Percentiles rank a stretch among this genome's conserved stretches.
These are phyloP conservation scores for Triticum turgidum DNA, from an alignment of 176 grass and related monocot genomes.

Conservation along the genomic window DNA sequence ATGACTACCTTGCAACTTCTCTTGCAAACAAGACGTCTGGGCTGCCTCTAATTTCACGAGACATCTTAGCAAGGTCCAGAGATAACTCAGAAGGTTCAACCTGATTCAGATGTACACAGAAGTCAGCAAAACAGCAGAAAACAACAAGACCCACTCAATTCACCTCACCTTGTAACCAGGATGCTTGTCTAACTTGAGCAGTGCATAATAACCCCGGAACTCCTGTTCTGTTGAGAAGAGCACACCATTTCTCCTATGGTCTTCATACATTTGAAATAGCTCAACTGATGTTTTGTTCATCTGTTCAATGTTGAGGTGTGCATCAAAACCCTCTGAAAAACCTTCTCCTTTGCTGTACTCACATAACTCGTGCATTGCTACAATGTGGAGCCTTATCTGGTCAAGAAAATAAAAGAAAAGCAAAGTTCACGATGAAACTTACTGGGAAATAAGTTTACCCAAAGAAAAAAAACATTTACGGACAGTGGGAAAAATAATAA, in stretches of 20 bases:
- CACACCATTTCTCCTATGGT: constrained; percentile 84
- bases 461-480: constrained; percentile 10
- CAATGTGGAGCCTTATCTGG: constrained; percentile 92
- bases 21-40: constrained; percentile 83
- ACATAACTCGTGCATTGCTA: constrained; percentile 94
- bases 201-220: constrained; percentile 95
- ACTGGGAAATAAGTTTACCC: not conserved
- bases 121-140: constrained; percentile 37
- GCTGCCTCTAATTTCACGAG: constrained; percentile 70
- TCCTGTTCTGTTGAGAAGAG: constrained; percentile 75
- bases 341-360: constrained; percentile 94
- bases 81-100: constrained; percentile 91
- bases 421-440: constrained; percentile 1
- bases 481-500: not conserved
- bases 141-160: constrained; percentile 11
- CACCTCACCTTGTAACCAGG: constrained; percentile 88
- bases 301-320: constrained; percentile 96
- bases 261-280: constrained; percentile 97
- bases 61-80: constrained; percentile 96
- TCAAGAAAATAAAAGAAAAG: constrained; percentile 21
- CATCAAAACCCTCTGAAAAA: constrained; percentile 96
- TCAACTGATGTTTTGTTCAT: constrained; percentile 99
- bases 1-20: constrained; percentile 80
- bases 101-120: constrained; percentile 44
- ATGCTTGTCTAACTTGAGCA: constrained; percentile 97